Evolutionary conservation across 306 rosid species (phyloP), one percentile per base, ranked within the genome.

Genomic region (Quercus mongolica): DNA sequence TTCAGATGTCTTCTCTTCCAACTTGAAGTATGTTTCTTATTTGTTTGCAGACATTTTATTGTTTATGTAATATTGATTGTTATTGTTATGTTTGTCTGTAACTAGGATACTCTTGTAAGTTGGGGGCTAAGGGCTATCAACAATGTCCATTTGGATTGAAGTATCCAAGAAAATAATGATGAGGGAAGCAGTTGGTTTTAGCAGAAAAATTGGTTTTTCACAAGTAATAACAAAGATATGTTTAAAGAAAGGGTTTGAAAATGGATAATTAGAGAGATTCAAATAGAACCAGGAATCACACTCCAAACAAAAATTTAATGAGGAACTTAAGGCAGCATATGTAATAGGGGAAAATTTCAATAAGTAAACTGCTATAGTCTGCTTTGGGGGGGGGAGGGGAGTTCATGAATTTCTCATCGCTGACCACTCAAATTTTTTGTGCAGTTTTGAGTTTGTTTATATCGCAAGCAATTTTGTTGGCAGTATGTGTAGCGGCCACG

Each of bases 1-100:
- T 82, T 75, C 93, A 89, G 84, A 87, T 88, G 94, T 81, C 99
- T 30, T 56, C 97, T 4, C 93, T 96, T 74, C 99, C 99, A 78
- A 93, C 97, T 79, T 96, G 92, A 91, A 82, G 95, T 92, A 90
- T 63, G 84, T 80, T 65, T 68, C 17, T 70, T 75, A 75, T 74
- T 59, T 35, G 52, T 62, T 68, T 33, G 49, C 55, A 55, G 69
- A 52, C 72, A 65, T 62, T 56, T 69, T 49, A 18, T 55, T 79
- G 73, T 56, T 19, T 26, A 57, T 73, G 71, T 69, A 73, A 76
- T 56, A 8, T 65, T 68, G 19, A 70, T 72, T 76, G 46, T 51
- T 83, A 23, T 69, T 75, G 21, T 68, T 35, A 21, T 15, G 31
- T 74, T 55, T 58, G 49, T 64, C 54, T 73, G 26, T 70, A 33